Evolutionary conservation across 73 alveolate species (phyloP).

Genomic region (Tetrahymena elliotti): DNA sequence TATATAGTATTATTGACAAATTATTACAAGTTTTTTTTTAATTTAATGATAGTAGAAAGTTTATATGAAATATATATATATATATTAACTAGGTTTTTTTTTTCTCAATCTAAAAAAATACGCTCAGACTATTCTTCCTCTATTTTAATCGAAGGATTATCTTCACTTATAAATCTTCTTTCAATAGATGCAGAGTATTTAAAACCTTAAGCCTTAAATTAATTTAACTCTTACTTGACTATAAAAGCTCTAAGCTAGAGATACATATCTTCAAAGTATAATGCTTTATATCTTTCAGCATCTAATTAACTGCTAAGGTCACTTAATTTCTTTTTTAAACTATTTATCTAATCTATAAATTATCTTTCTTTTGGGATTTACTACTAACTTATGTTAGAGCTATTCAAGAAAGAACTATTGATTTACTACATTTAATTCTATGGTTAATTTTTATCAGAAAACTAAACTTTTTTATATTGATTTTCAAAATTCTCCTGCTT

Average conservation of each 20-base stretch:
- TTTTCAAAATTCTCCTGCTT: background rate
- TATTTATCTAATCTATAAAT: background rate
- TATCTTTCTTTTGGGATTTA: background rate
- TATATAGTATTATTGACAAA: no score
- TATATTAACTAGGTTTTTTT: no score
- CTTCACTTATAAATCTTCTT: background rate
- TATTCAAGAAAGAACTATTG: background rate
- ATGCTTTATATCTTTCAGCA: background rate
- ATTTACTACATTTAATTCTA: no score
- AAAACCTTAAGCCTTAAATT: background rate
- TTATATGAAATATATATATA: no score
- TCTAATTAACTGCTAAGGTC: background rate
- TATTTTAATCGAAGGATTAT: background rate
- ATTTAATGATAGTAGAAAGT: no score
- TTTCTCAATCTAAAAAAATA: background rate
- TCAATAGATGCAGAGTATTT: background rate
- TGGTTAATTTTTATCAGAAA: background rate
- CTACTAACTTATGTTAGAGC: background rate
- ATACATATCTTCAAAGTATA: background rate
- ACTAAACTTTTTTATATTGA: background rate
- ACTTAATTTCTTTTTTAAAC: background rate
- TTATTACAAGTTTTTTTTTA: no score
- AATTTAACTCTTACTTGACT: background rate
- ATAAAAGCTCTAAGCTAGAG: background rate
- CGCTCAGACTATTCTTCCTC: background rate